Percentiles rank a stretch among this genome's conserved stretches.
These are phyloP conservation scores for Talaromyces sp. DNA, from an alignment of 2,329 filamentous ascomycete genomes.

Conservation along the genomic window DNA sequence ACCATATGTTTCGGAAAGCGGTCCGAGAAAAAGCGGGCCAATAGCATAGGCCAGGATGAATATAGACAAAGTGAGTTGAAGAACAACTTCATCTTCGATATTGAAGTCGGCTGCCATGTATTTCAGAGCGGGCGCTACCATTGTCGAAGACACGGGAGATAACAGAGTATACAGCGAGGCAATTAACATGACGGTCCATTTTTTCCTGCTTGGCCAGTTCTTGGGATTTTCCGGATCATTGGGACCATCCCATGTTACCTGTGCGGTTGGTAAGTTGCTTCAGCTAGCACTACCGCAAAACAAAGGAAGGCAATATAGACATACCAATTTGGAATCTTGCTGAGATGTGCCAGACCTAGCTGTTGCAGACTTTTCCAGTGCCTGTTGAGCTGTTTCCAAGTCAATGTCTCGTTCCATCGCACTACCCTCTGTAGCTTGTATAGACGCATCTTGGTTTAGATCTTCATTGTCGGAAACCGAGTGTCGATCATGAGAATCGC, in stretches of 20 bases:
- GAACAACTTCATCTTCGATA: neutral
- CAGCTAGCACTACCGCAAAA: neutral
- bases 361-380: neutral
- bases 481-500: neutral
- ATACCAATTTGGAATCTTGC: slow-evolving; percentile 2
- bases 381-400: neutral
- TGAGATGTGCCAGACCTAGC: neutral
- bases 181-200: neutral
- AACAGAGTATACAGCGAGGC: neutral
- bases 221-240: slow-evolving; percentile 2
- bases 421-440: neutral
- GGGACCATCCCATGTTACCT: slow-evolving; percentile 4
- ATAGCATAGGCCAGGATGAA: neutral
- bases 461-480: neutral
- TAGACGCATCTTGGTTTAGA: neutral
- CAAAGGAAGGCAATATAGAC: neutral
- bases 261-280: neutral
- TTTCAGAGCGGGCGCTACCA: slow-evolving; percentile 43
- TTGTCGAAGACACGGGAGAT: slow-evolving; percentile 41
- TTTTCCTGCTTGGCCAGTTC: neutral
- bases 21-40: slow-evolving; percentile 1
- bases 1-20: neutral
- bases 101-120: neutral
- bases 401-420: neutral
- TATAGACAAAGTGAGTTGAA: neutral